Evolutionary conservation across 140 eudicot species (phyloP), one percentile per base, ranked within the genome.

Genomic region (Oenanthe javanica): DNA sequence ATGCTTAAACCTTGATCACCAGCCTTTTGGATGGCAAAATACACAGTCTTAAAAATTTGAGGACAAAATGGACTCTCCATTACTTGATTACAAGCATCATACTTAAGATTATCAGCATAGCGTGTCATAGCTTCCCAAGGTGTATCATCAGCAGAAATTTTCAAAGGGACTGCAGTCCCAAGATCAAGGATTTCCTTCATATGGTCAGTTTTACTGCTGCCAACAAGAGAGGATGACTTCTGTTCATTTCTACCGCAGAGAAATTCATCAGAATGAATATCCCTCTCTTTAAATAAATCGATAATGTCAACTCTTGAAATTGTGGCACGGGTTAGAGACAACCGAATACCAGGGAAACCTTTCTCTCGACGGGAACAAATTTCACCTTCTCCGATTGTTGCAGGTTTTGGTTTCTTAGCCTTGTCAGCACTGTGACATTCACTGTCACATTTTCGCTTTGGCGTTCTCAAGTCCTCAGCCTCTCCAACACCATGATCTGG

Each of bases 401-500:
- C 77, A 16, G 82, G 48, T 77, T 87, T 92, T 21, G 71, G 61
- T 79, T 87, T 92, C 81, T 94, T 92, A 78, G 86, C 51, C 76
- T 23, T 85, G 23, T 87, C 92, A 64, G 79, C 84, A 70, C 80
- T 23, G 25, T 13, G 72, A 77, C 45, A 23, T 75, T 91, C 96
- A 83, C 47, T 71, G 52, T 89, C 99, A 76, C 23, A 67, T 88
- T 86, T 91, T 51, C 96, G 97, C 80, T 90, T 90, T n/a, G 83
- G 77, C 64, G 87, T 84, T 85, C 94, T 90, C 51, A 82, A 86
- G 81, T 92, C 97, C 83, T 87, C 96, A 3, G 86, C 86, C 84
- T 91, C 99, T 75, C 97, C 97, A 84, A 95, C 90, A 59, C 99
- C 97, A 80, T 92, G 92, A 70, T 87, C 86, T 31, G 99, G 99